These are phyloP conservation scores for Pestalotiopsis sp. DNA, from an alignment of 2,329 filamentous ascomycete species.

Conservation along the genomic window DNA sequence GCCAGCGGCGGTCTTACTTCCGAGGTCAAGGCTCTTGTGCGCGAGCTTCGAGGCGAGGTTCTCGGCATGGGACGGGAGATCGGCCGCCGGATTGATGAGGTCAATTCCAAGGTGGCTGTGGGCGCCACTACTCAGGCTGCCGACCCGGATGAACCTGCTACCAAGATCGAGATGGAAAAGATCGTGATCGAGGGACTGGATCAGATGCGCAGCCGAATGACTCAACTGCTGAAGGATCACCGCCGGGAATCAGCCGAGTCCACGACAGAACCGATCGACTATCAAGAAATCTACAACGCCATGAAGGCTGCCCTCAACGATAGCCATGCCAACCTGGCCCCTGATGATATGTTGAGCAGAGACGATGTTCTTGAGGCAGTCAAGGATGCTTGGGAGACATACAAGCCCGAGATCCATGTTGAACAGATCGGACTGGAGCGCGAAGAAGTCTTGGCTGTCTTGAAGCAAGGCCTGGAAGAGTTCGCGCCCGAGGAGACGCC, in stretches of 20 bases:
- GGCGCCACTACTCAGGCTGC: slow-evolving; percentile 31
- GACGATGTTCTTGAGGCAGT: slow-evolving; percentile 87
- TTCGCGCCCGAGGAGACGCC: slow-evolving; percentile 61
- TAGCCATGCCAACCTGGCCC: slow-evolving; percentile 49
- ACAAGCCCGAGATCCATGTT: slow-evolving; percentile 89
- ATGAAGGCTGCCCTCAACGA: slow-evolving; percentile 75
- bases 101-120: slow-evolving; percentile 31
- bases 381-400: slow-evolving; percentile 87
- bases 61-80: slow-evolving; percentile 93
- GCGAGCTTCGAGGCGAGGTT: slow-evolving; percentile 88
- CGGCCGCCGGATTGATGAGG: slow-evolving; percentile 79
- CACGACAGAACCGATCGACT: slow-evolving; percentile 65
- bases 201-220: slow-evolving; percentile 83
- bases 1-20: slow-evolving; percentile 87
- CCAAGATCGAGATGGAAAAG: slow-evolving; percentile 69
- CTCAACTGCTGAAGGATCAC: slow-evolving; percentile 75
- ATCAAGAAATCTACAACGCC: slow-evolving; percentile 82
- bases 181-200: slow-evolving; percentile 80
- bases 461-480: slow-evolving; percentile 81
- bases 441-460: slow-evolving; percentile 83
- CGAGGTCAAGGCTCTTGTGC: slow-evolving; percentile 86
- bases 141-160: slow-evolving; percentile 50
- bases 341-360: slow-evolving; percentile 58
- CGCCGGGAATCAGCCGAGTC: slow-evolving; percentile 67
- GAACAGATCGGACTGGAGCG: slow-evolving; percentile 88